phyloP scores from a whole-genome alignment of 805 yeast species.

The Candida oleophila region DNA sequence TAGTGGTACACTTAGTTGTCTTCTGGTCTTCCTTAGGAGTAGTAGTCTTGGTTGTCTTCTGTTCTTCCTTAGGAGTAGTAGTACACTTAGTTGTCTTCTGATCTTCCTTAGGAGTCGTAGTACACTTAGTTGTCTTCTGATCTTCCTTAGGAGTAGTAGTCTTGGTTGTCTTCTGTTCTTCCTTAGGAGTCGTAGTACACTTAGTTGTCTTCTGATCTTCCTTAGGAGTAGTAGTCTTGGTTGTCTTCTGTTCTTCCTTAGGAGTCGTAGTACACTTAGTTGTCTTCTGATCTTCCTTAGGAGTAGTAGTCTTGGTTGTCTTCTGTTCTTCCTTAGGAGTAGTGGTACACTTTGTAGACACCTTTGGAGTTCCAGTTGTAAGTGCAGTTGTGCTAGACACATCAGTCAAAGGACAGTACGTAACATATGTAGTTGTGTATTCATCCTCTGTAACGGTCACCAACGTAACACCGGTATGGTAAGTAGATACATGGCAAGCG shows the following conservation, averaged over 20 bases:
- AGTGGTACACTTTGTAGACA: no score
- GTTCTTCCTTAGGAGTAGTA: neutral
- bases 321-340: no score
- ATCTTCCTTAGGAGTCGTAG: neutral
- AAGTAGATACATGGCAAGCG: slow-evolving; percentile 15
- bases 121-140: neutral
- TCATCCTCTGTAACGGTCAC: slow-evolving; percentile 9
- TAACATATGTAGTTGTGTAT: neutral
- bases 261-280: neutral
- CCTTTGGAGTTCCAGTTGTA: no score
- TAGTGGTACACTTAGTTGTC: neutral
- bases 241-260: neutral
- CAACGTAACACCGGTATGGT: slow-evolving; percentile 18
- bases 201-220: neutral
- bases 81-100: neutral
- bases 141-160: neutral
- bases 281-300: neutral
- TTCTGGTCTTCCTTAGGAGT: neutral
- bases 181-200: neutral
- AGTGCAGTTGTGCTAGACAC: slow-evolving; percentile 5
- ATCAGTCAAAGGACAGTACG: slow-evolving; percentile 4
- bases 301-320: slow-evolving; percentile 1
- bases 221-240: neutral
- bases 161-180: neutral
- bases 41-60: neutral